These are phyloP conservation scores for Papiliotrema laurentii DNA, from an alignment of 1,284 basidiomycete species.

Conservation along the genomic window DNA sequence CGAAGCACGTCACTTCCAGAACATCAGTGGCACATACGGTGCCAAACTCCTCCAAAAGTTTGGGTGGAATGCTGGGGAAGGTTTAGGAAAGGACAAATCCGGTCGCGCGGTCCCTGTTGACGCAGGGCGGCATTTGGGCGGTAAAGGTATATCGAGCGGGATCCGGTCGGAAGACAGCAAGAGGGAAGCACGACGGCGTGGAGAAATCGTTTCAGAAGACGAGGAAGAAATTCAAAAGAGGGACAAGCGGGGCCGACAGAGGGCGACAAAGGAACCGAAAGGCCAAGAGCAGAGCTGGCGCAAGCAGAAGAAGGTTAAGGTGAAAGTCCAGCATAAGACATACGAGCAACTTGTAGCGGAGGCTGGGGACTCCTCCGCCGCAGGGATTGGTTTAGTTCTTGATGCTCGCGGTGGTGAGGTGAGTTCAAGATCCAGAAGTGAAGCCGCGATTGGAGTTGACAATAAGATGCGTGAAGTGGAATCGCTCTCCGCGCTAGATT, in stretches of 20 bases:
- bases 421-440: slow-evolving; percentile 43
- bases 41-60: slow-evolving; percentile 86
- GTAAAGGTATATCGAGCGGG: slow-evolving; percentile 78
- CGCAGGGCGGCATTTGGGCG: slow-evolving; percentile 62
- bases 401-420: slow-evolving; percentile 92
- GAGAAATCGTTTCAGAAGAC: slow-evolving; percentile 69
- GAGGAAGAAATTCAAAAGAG: slow-evolving; percentile 49
- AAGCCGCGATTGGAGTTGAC: background rate
- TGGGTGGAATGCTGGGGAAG: slow-evolving; percentile 82
- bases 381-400: slow-evolving; percentile 76
- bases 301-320: slow-evolving; percentile 74
- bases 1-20: slow-evolving; percentile 74
- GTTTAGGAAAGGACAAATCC: slow-evolving; percentile 70
- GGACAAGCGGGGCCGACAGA: no score
- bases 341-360: slow-evolving; percentile 91
- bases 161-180: slow-evolving; percentile 86
- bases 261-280: slow-evolving; percentile 16
- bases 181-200: slow-evolving; percentile 60
- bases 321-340: slow-evolving; percentile 82
- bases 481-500: slow-evolving; percentile 70
- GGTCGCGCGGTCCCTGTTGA: slow-evolving; percentile 88
- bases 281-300: slow-evolving; percentile 40
- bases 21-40: slow-evolving; percentile 70
- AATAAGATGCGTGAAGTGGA: slow-evolving; percentile 72
- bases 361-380: slow-evolving; percentile 54